A percentile compares a stretch with the other conserved stretches of the same genome.
phyloP scores from a whole-genome alignment of 1,284 basidiomycete species.

The Trametes pubescens region DNA sequence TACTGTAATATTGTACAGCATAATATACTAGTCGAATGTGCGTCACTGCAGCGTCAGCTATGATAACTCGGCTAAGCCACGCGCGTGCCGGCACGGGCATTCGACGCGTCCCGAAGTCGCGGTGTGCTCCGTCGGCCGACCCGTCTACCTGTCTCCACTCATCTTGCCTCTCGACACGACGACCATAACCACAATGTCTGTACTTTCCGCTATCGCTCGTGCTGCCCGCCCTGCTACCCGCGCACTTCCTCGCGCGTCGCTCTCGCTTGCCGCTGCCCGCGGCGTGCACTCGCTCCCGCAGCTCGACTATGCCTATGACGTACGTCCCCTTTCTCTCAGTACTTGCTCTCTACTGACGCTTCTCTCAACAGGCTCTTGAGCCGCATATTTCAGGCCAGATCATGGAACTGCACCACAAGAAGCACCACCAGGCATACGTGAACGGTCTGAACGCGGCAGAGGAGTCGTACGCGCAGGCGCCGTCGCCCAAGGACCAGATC shows the following conservation, averaged over 20 bases:
- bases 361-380: slow-evolving; percentile 65
- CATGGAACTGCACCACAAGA: slow-evolving; percentile 87
- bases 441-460: slow-evolving; percentile 84
- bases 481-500: slow-evolving; percentile 80
- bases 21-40: no score
- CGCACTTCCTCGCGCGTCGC: slow-evolving; percentile 24
- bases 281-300: slow-evolving; percentile 71
- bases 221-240: slow-evolving; percentile 28
- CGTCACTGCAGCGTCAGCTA: no score
- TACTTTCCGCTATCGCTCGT: slow-evolving; percentile 33
- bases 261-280: slow-evolving; percentile 33
- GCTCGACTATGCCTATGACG: slow-evolving; percentile 88
- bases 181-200: slow-evolving; percentile 28
- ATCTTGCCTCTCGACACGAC: not conserved
- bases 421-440: slow-evolving; percentile 88
- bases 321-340: slow-evolving; percentile 22
- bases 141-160: no score
- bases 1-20: not conserved
- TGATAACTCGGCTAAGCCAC: no score
- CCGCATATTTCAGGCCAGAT: slow-evolving; percentile 85
- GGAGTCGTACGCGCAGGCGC: slow-evolving; percentile 68
- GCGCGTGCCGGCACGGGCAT: no score
- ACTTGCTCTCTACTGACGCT: not conserved
- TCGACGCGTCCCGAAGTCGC: no score
- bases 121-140: no score